Percentiles rank a stretch among this genome's conserved stretches.
phyloP scores from a whole-genome alignment of 1,284 basidiomycete genomes.

The Mycosarcoma mackinlayi region DNA sequence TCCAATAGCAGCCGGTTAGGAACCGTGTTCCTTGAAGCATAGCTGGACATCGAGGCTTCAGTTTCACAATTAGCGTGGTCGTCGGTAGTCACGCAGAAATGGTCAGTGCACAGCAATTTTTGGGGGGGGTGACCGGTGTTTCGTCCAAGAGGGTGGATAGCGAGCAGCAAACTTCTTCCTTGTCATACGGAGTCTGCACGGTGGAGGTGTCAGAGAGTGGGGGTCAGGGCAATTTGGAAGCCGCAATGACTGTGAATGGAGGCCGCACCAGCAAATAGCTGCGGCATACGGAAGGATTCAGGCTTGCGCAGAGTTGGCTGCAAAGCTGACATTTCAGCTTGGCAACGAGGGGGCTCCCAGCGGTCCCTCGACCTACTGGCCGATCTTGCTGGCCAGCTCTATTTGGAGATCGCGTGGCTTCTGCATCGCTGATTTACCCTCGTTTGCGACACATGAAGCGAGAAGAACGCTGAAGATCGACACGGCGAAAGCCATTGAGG shows the following conservation, averaged over 20 bases:
- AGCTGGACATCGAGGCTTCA: background rate
- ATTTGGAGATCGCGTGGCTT: slow-evolving; percentile 1
- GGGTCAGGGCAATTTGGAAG: background rate
- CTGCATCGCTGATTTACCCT: too few species aligned
- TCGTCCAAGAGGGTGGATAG: background rate
- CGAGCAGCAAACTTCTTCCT: background rate
- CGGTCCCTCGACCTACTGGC: slow-evolving; percentile 4
- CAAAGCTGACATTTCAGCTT: slow-evolving; percentile 2
- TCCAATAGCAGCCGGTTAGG: background rate
- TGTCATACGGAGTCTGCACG: background rate
- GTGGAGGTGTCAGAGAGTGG: background rate
- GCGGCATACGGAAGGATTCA: background rate
- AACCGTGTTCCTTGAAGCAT: background rate
- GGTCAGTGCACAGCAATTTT: background rate
- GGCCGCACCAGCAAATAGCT: too few species aligned
- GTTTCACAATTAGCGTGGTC: background rate
- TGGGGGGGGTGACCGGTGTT: background rate
- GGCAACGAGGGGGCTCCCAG: slow-evolving; percentile 19
- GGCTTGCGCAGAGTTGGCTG: too few species aligned
- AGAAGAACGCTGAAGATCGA: slow-evolving; percentile 8
- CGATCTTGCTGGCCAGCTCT: slow-evolving; percentile 3
- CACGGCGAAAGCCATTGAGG: background rate
- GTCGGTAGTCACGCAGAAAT: too few species aligned
- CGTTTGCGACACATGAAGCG: too few species aligned
- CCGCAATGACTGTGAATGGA: slow-evolving; percentile 1